Evolutionary conservation across 225 moss, liverwort and hornwort genomes (phyloP).

Genomic region (Pseudoscleropodium purum): DNA sequence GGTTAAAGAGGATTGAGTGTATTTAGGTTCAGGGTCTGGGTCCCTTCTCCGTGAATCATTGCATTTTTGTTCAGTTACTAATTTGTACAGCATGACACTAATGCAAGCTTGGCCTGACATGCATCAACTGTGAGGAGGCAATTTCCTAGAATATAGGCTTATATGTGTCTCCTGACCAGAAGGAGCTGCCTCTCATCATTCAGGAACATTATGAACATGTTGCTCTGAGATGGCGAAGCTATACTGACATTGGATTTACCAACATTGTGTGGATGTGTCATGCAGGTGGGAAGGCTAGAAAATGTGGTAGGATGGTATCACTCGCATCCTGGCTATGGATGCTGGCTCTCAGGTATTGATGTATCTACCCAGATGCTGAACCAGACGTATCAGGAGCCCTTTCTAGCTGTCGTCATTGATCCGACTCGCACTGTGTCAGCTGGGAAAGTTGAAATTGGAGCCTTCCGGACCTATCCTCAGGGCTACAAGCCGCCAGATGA

Average conservation of each 20-base stretch:
- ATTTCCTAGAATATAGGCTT: not conserved
- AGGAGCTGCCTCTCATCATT: not conserved
- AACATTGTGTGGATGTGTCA: not conserved
- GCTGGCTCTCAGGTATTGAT: slow-evolving; percentile 93
- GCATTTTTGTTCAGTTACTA: not conserved
- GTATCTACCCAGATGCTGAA: slow-evolving; percentile 92
- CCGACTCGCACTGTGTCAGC: slow-evolving; percentile 94
- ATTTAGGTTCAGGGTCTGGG: not conserved
- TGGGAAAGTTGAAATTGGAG: slow-evolving; percentile 93
- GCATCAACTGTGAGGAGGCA: not conserved
- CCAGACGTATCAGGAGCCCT: slow-evolving; percentile 92
- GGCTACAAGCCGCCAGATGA: slow-evolving; percentile 94
- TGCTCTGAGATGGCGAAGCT: not conserved
- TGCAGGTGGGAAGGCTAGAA: slow-evolving; percentile 89
- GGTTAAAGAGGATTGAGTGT: not conserved
- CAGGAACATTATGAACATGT: not conserved
- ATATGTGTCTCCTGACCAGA: not conserved
- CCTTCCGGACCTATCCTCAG: slow-evolving; percentile 81
- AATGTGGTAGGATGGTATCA: slow-evolving; percentile 99
- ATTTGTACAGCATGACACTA: not conserved
- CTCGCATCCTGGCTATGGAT: slow-evolving; percentile 95
- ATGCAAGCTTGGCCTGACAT: not conserved
- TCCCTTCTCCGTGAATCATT: not conserved
- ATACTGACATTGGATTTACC: not conserved
- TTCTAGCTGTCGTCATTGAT: slow-evolving; percentile 93